phyloP scores from a whole-genome alignment of 495 filamentous ascomycete species.

The Penicillium diatomitis region DNA sequence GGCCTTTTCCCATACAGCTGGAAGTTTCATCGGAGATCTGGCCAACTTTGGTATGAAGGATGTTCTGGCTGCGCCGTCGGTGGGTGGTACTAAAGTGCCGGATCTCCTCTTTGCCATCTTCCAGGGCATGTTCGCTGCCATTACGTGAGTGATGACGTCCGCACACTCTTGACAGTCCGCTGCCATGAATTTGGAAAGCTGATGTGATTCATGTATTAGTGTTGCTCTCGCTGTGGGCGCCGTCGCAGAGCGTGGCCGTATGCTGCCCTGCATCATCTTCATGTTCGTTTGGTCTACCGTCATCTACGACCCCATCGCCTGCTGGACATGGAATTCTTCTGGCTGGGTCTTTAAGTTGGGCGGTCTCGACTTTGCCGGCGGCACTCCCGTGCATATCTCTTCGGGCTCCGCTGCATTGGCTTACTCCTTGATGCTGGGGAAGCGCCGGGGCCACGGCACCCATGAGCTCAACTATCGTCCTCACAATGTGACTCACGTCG shows the following conservation, averaged over 20 bases:
- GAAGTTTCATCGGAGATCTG: conserved; percentile 76
- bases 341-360: conserved; percentile 83
- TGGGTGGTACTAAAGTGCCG: conserved; percentile 71
- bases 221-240: conserved; percentile 89
- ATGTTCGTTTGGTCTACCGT: conserved; percentile 95
- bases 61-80: conserved; percentile 71
- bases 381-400: conserved; percentile 91
- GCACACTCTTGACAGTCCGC: too few species aligned
- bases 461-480: conserved; percentile 93
- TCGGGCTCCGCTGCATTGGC: conserved; percentile 87
- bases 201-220: conserved; percentile 19
- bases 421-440: conserved; percentile 75
- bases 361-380: conserved; percentile 91
- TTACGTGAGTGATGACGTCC: conserved; percentile 54
- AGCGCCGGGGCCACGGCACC: conserved; percentile 73
- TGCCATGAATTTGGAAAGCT: too few species aligned
- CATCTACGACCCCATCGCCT: conserved; percentile 92
- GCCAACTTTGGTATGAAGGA: conserved; percentile 78
- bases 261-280: conserved; percentile 90
- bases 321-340: conserved; percentile 92
- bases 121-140: conserved; percentile 96
- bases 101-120: conserved; percentile 90
- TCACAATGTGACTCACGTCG: conserved; percentile 95
- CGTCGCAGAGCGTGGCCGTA: conserved; percentile 84
- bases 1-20: conserved; percentile 79